phyloP scores from a whole-genome alignment of 2,329 filamentous ascomycete species.

The Lachnellula willkommii region DNA sequence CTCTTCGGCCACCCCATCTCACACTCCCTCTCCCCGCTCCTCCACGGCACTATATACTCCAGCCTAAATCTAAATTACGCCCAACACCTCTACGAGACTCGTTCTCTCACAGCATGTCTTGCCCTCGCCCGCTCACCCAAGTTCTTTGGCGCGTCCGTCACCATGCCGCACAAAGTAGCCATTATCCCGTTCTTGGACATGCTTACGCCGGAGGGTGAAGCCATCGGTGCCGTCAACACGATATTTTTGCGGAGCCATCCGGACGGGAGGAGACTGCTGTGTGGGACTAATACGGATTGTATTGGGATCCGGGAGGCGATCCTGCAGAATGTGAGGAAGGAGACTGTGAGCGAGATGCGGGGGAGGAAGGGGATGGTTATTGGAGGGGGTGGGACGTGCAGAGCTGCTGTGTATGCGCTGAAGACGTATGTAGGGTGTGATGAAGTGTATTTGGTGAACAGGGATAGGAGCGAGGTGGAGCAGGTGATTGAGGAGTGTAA shows the following conservation, averaged over 20 bases:
- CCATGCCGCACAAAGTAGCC: slow-evolving; percentile 78
- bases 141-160: slow-evolving; percentile 67
- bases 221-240: slow-evolving; percentile 76
- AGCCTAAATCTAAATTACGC: slow-evolving; percentile 46
- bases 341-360: slow-evolving; percentile 43
- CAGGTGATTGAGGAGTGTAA: slow-evolving; percentile 61
- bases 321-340: slow-evolving; percentile 46
- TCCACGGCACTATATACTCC: slow-evolving; percentile 51
- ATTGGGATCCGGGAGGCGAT: slow-evolving; percentile 73
- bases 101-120: slow-evolving; percentile 45
- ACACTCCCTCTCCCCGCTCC: slow-evolving; percentile 49
- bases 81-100: slow-evolving; percentile 49
- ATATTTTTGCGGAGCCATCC: slow-evolving; percentile 56
- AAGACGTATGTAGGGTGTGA: slow-evolving; percentile 62
- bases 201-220: slow-evolving; percentile 64
- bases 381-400: slow-evolving; percentile 73
- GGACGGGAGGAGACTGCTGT: slow-evolving; percentile 36
- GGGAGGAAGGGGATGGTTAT: slow-evolving; percentile 65
- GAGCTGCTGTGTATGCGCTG: slow-evolving; percentile 71
- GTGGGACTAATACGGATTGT: slow-evolving; percentile 78
- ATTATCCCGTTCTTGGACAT: slow-evolving; percentile 70
- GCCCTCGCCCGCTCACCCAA: slow-evolving; percentile 49
- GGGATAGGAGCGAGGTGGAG: slow-evolving; percentile 61
- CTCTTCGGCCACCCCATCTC: slow-evolving; percentile 54
- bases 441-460: slow-evolving; percentile 71